Evolutionary conservation across 495 filamentous ascomycete genomes (phyloP).

Genomic region (Haplographium delicatum): DNA sequence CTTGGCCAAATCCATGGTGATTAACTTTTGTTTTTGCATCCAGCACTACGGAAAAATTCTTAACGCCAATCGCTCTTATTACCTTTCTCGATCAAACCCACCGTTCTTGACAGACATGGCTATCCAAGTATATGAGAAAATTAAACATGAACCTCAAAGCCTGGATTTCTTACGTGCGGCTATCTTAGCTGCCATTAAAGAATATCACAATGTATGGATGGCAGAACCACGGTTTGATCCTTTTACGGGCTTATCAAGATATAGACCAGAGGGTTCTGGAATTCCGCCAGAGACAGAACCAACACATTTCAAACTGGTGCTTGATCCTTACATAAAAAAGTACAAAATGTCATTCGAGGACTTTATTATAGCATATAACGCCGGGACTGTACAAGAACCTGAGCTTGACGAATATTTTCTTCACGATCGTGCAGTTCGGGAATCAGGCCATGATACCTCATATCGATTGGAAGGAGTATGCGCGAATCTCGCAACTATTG

Average conservation of each 20-base stretch:
- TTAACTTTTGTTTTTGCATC: conserved; percentile 96
- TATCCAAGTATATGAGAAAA: conserved; percentile 79
- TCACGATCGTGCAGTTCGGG: conserved; percentile 89
- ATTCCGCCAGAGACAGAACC: conserved; percentile 94
- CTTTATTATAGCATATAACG: conserved; percentile 86
- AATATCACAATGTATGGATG: conserved; percentile 92
- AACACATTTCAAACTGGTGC: conserved; percentile 78
- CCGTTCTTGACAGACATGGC: conserved; percentile 98
- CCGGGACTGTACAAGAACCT: conserved; percentile 68
- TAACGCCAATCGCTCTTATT: conserved; percentile 95
- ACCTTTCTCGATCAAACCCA: conserved; percentile 86
- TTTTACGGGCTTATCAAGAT: conserved; percentile 75
- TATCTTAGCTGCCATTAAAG: conserved; percentile 89
- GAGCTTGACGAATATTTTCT: conserved; percentile 91
- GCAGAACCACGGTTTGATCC: conserved; percentile 72
- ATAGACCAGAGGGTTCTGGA: conserved; percentile 82
- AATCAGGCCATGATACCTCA: conserved; percentile 95
- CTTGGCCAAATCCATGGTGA: conserved; percentile 86
- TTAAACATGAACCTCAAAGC: conserved; percentile 71
- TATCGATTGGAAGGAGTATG: conserved; percentile 86
- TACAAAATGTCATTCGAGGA: conserved; percentile 72
- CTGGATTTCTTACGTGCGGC: conserved; percentile 71
- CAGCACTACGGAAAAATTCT: conserved; percentile 97
- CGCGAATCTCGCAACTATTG: conserved; percentile 86
- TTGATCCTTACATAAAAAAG: conserved; percentile 85